These are phyloP conservation scores for Nepenthes alata DNA, from an alignment of 179 eudicot genomes.

Conservation along the genomic window DNA sequence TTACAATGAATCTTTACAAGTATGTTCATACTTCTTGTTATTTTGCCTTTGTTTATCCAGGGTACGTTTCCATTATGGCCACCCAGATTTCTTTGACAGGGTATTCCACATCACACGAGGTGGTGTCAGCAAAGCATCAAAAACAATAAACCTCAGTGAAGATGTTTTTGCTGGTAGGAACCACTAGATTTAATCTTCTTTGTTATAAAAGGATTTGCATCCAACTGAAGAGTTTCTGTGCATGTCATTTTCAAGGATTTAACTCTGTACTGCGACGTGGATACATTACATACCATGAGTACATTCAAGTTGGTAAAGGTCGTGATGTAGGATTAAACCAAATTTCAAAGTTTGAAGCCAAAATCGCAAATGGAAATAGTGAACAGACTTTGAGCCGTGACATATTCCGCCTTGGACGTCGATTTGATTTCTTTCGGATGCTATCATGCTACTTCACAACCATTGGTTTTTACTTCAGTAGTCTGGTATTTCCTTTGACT, in stretches of 20 bases:
- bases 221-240: conserved; percentile 4
- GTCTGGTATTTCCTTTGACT: conserved; percentile 37
- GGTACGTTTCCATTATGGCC: conserved; percentile 96
- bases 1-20: background rate
- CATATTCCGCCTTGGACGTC: conserved; percentile 77
- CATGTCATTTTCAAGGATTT: conserved; percentile 31
- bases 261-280: conserved; percentile 80
- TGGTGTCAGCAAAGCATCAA: conserved; percentile 96
- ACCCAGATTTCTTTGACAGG: conserved; percentile 95
- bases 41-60: conserved; percentile 23
- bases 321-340: conserved; percentile 95
- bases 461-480: conserved; percentile 75
- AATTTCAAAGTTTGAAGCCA: conserved; percentile 93
- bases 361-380: conserved; percentile 93
- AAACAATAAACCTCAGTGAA: conserved; percentile 85
- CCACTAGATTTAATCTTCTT: background rate
- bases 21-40: background rate
- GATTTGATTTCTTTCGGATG: conserved; percentile 94
- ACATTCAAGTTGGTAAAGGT: conserved; percentile 98
- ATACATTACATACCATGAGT: conserved; percentile 70
- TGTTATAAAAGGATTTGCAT: background rate
- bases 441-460: conserved; percentile 91
- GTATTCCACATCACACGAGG: conserved; percentile 95
- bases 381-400: conserved; percentile 94
- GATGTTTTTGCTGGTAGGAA: conserved; percentile 86